Conservation (phyloP, 1,284 basidiomycete genomes). For the Apiotrichum sp. region DNA sequence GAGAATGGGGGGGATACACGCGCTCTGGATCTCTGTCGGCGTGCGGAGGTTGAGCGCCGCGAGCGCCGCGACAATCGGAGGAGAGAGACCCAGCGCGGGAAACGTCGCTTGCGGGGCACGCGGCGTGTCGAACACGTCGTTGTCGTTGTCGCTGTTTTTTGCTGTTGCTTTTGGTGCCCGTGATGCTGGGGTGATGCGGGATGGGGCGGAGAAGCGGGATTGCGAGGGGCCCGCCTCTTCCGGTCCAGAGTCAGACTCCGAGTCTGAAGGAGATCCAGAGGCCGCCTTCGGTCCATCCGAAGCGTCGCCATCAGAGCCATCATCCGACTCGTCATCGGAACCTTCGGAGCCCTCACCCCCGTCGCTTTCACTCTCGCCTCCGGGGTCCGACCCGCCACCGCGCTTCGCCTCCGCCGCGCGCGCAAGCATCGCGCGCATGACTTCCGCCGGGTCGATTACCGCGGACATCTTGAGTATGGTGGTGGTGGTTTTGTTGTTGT, state of each 20-base stretch:
- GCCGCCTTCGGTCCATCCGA: background rate
- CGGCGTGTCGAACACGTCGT: constrained; percentile 50
- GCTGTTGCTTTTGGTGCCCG: constrained; percentile 11
- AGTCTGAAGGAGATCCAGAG: background rate
- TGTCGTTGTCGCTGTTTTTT: constrained; percentile 12
- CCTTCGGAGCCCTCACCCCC: constrained; percentile 10
- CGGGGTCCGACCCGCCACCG: constrained; percentile 6
- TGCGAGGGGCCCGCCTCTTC: background rate
- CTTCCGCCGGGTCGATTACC: constrained; percentile 35
- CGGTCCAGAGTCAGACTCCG: background rate
- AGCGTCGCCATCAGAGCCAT: background rate
- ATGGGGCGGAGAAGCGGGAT: constrained; percentile 15
- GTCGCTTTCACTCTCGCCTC: constrained; percentile 4
- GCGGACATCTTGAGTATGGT: constrained; percentile 1
- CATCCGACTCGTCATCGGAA: background rate
- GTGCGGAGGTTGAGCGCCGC: constrained; percentile 73
- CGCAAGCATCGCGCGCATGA: constrained; percentile 39
- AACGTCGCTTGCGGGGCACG: constrained; percentile 63
- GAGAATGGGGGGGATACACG: constrained; percentile 82
- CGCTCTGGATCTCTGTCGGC: constrained; percentile 84
- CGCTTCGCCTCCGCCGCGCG: constrained; percentile 35
- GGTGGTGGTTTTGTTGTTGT: too few species aligned
- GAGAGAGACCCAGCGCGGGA: constrained; percentile 65
- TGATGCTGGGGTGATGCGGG: constrained; percentile 18
- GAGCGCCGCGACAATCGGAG: constrained; percentile 64